Conservation (phyloP, 768 basidiomycete genomes). For the Leccinum sublutescens region DNA sequence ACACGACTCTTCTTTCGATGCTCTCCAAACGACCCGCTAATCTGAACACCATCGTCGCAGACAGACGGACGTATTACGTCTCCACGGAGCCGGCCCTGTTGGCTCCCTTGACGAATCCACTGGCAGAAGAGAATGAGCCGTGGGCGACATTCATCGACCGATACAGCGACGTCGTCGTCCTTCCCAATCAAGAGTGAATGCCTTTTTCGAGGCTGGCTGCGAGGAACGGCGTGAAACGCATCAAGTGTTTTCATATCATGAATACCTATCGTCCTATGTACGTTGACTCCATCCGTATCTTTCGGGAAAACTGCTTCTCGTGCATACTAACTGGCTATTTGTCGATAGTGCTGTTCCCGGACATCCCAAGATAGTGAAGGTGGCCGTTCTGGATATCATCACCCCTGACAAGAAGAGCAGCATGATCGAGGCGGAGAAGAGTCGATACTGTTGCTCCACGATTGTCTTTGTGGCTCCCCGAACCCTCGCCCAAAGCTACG, state of each 20-base stretch:
- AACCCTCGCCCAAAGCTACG: slow-evolving; percentile 64
- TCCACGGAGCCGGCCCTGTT: slow-evolving; percentile 88
- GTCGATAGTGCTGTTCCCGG: slow-evolving; percentile 56
- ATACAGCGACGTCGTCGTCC: slow-evolving; percentile 70
- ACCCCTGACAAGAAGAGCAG: slow-evolving; percentile 66
- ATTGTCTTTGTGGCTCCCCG: slow-evolving; percentile 70
- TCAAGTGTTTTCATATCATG: slow-evolving; percentile 81
- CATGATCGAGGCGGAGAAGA: slow-evolving; percentile 71
- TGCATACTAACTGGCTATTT: slow-evolving; percentile 2
- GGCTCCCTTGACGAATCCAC: slow-evolving; percentile 60
- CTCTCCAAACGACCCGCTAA: slow-evolving; percentile 74
- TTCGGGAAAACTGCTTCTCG: background rate
- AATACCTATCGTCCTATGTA: slow-evolving; percentile 72
- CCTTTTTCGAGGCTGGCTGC: slow-evolving; percentile 87
- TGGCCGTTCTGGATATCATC: slow-evolving; percentile 82
- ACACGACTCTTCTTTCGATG: slow-evolving; percentile 69
- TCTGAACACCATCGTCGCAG: slow-evolving; percentile 72
- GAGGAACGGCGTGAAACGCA: slow-evolving; percentile 57
- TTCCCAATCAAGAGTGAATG: slow-evolving; percentile 70
- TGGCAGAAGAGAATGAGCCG: slow-evolving; percentile 53
- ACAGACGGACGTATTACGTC: slow-evolving; percentile 69
- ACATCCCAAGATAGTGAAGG: slow-evolving; percentile 71
- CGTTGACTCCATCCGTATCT: slow-evolving; percentile 9
- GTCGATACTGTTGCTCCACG: slow-evolving; percentile 63
- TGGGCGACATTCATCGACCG: slow-evolving; percentile 77